phyloP scores from a whole-genome alignment of 148 eudicot genomes.

The Heliosperma pusillum region DNA sequence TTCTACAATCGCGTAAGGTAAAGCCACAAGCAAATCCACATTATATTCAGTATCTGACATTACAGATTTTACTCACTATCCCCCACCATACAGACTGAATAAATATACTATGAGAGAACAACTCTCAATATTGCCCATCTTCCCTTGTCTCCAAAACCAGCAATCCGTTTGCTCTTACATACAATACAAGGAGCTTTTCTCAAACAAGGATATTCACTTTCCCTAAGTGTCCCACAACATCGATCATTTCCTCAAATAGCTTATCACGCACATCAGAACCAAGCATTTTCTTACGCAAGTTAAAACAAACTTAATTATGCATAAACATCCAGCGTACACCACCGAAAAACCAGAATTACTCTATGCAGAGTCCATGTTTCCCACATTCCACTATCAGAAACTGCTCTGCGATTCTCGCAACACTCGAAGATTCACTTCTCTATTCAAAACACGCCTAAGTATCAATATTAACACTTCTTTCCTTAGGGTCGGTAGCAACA shows the following conservation, averaged over 20 bases:
- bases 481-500: too few species aligned
- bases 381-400: too few species aligned
- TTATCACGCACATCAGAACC: not conserved
- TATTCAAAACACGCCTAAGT: too few species aligned
- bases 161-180: not conserved
- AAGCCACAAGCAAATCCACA: too few species aligned
- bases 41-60: not conserved
- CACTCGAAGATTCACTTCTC: too few species aligned
- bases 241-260: not conserved
- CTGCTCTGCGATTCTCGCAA: too few species aligned
- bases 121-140: not conserved
- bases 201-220: not conserved
- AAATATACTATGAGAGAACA: not conserved
- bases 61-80: not conserved
- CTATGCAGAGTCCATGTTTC: not conserved
- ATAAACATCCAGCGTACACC: not conserved
- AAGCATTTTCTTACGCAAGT: not conserved
- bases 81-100: not conserved
- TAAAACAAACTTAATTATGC: not conserved
- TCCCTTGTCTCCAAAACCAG: not conserved
- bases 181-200: not conserved
- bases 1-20: too few species aligned
- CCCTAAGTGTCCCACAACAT: not conserved
- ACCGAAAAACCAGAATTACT: not conserved
- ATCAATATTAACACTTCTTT: too few species aligned